Evolutionary conservation across 106 monocot species (phyloP), one percentile per base, ranked within the genome.

Genomic region (Phalaenopsis aphrodite): DNA sequence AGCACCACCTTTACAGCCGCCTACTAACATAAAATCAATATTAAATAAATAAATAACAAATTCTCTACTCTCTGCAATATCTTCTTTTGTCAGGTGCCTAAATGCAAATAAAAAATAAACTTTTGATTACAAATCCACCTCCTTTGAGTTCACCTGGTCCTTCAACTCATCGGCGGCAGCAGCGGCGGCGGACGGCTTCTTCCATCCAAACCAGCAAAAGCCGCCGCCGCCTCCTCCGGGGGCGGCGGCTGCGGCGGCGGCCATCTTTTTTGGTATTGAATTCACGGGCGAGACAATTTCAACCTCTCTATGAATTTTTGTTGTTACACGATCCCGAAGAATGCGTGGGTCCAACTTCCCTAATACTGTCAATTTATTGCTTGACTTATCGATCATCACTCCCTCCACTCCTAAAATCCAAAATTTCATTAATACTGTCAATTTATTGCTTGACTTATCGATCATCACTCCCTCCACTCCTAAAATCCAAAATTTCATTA

Each of bases 261-360:
- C 24, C 41, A n/a, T 24, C 18, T 74, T 76, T 75, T 85, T 79
- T 19, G 30, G 30, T 30, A 30, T 1, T 45, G 43, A 45, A 52
- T 46, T 79, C 11, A 24, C 78, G 9, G 90, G 87, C 10, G 89
- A 93, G 73, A 95, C 55, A 72, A 95, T 64, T 9, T 85, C 91
- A 39, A 96, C 95, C 75, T 85, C 85, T 88, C 86, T 93, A n/a
- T 61, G 52, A n/a, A 79, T 88, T 66, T 93, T 93, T 24, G 82
- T 77, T 78, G 86, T 88, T 43, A 93, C 75, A 55, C 83, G 58
- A 38, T 88, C 87, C 36, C 85, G 89, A 42, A 96, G 77, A 78
- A 84, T 81, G 77, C 77, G 79, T 3, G 93, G 89, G 43, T 96
- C 95, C 69, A 91, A 80, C 68, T 78, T 83, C 47, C 95, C 95